These are phyloP conservation scores for Diatrype stigma DNA, from an alignment of 2,329 filamentous ascomycete species.

Conservation along the genomic window DNA sequence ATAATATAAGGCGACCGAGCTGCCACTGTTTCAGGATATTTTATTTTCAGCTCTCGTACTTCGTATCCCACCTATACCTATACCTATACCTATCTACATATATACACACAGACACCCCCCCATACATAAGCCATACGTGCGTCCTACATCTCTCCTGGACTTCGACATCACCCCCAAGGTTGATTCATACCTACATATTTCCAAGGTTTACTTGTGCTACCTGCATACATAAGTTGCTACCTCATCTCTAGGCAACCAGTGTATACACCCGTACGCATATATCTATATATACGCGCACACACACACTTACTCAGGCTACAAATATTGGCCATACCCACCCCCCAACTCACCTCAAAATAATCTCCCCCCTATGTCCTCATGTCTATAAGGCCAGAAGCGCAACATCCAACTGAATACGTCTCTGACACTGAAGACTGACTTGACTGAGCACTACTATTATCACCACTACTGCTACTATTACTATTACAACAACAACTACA, in stretches of 20 bases:
- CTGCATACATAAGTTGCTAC: too few relatives aligned
- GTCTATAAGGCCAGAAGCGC: constrained; percentile 17
- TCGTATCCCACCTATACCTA: not conserved
- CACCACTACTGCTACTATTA: constrained; percentile 5
- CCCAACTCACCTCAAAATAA: constrained; percentile 1
- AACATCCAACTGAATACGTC: constrained; percentile 13
- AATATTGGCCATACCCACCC: constrained; percentile 1
- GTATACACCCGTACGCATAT: not conserved
- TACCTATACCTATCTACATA: not conserved
- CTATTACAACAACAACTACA: too few relatives aligned
- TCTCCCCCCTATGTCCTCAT: constrained; percentile 15
- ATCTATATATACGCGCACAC: not conserved
- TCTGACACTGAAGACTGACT: constrained; percentile 17
- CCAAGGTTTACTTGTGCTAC: too few relatives aligned
- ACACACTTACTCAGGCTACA: not conserved
- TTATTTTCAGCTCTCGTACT: not conserved
- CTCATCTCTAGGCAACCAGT: too few relatives aligned
- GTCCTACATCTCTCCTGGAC: too few relatives aligned
- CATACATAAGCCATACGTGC: too few relatives aligned
- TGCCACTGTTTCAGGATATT: not conserved
- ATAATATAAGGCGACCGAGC: not conserved
- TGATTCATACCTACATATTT: too few relatives aligned
- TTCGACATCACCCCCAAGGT: too few relatives aligned
- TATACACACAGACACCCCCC: too few relatives aligned
- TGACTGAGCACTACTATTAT: constrained; percentile 3